Conservation (phyloP, 1,284 basidiomycete genomes). For the Exobasidium cylindrosporum region DNA sequence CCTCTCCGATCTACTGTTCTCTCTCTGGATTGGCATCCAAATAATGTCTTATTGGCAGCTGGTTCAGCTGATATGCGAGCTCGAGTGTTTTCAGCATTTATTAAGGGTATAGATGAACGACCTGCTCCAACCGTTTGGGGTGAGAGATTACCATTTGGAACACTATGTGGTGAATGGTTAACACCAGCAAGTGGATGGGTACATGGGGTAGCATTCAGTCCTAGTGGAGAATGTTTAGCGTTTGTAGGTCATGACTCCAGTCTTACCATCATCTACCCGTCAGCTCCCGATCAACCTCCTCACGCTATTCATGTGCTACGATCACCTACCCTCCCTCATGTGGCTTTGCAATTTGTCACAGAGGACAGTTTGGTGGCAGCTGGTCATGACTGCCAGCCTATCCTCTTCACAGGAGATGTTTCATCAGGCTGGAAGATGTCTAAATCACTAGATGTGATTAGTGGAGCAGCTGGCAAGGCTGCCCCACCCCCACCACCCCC, state of each 20-base stretch:
- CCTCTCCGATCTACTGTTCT: conserved; percentile 90
- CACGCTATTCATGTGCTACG: conserved; percentile 48
- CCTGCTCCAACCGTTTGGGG: conserved; percentile 92
- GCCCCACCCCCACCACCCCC: conserved; percentile 49
- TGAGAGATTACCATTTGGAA: conserved; percentile 94
- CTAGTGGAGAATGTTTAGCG: conserved; percentile 84
- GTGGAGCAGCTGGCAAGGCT: conserved; percentile 33
- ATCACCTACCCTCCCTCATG: conserved; percentile 49
- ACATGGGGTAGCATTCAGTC: conserved; percentile 90
- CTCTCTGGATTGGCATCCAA: conserved; percentile 94
- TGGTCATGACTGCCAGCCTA: conserved; percentile 95
- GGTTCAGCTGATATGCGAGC: conserved; percentile 94
- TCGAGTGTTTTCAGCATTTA: conserved; percentile 96
- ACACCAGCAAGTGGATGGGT: conserved; percentile 94
- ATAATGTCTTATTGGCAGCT: conserved; percentile 89
- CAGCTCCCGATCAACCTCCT: conserved; percentile 42
- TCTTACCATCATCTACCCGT: conserved; percentile 50
- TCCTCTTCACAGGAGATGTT: conserved; percentile 58
- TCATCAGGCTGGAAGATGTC: conserved; percentile 40
- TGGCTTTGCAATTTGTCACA: conserved; percentile 67
- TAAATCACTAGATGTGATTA: conserved; percentile 39
- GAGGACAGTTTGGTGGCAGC: conserved; percentile 72
- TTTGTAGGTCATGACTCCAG: conserved; percentile 70
- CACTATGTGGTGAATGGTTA: conserved; percentile 87
- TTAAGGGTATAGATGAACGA: conserved; percentile 95